Base-by-base conservation (phyloP, 768 basidiomycete genomes). In the Panaeolus cyanescens region DNA sequence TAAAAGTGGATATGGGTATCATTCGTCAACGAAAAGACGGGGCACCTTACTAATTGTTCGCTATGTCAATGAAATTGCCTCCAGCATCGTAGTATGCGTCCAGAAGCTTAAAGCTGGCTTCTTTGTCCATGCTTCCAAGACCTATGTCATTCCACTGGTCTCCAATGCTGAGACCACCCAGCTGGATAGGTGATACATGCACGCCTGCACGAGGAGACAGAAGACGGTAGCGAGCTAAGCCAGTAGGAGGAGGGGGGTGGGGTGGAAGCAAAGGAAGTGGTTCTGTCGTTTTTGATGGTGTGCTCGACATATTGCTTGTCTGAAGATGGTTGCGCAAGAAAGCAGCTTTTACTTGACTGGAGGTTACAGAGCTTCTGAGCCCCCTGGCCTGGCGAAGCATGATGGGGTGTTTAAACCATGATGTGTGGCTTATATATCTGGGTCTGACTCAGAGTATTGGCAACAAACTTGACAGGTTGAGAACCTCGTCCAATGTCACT, bases 151-250 rank as follows among this genome's bases (percentile, higher is more conserved):
- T 64, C 81, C 80, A 81, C 53, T 78, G 71, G 61, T 80, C 76
- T 8, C 81, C 81, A 39, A 83, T 78, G 70, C 70, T 80, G 79
- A 80, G 77, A 8, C 74, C 82, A 3, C 83, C 82, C 25, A 84
- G 77, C 25, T 71, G 71, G n/a, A 84, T 65, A 0, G 83, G 81
- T 2, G 83, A 84, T 12, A 83, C 83, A 54, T 75, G 78, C 31
- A 83, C 68, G 10, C 80, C 79, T 1, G 82, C 79, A n/a, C 63
- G 32, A 13, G 78, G 75, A 0, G 79, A 73, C 19, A 83, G 70
- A 20, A 68, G 63, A 19, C 81, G 77, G 65, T 80, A 77, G 15
- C 74, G 67, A 9, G 74, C 76, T 7, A 78, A 73, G 12, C 66
- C 65, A 1, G 76, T 72, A 8, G 69, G 53, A 2, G 74, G 77